Percentiles rank a stretch among this genome's conserved stretches.
Conservation (phyloP, 1,139 yeast genomes). For the Lodderomyces parapsilosis region DNA sequence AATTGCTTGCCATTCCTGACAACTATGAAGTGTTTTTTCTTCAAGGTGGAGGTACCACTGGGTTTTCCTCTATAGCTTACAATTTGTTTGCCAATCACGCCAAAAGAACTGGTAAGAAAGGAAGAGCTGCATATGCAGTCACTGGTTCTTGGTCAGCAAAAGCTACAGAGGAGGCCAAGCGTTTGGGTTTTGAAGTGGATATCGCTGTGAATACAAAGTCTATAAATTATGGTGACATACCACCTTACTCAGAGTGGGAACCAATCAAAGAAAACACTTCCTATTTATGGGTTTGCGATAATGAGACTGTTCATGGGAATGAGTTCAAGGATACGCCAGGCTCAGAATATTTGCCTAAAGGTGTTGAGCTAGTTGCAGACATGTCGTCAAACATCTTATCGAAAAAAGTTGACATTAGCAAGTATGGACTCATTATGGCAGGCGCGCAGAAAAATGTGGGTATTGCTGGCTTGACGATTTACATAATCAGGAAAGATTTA, state of each 20-base stretch:
- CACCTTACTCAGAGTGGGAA: conserved; percentile 64
- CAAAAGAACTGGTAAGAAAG: conserved; percentile 64
- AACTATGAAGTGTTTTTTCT: conserved; percentile 90
- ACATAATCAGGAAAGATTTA: conserved; percentile 79
- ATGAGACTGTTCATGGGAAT: conserved; percentile 93
- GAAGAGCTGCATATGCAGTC: conserved; percentile 82
- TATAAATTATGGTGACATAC: conserved; percentile 67
- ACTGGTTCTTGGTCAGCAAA: conserved; percentile 95
- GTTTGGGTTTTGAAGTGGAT: conserved; percentile 79
- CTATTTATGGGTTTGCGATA: conserved; percentile 87
- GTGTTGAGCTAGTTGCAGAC: conserved; percentile 84
- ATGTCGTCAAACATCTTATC: conserved; percentile 92
- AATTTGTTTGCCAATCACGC: conserved; percentile 78
- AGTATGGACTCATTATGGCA: conserved; percentile 84
- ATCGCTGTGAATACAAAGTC: conserved; percentile 65
- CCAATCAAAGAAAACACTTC: conserved; percentile 59
- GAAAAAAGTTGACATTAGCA: conserved; percentile 72
- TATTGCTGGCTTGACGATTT: conserved; percentile 89
- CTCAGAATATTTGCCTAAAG: conserved; percentile 56
- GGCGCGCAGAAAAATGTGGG: conserved; percentile 99
- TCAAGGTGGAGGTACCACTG: conserved; percentile 98
- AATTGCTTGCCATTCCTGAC: conserved; percentile 75
- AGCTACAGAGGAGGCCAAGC: conserved; percentile 78
- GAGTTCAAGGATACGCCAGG: conserved; percentile 65
- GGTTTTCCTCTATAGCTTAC: conserved; percentile 84